Conservation (phyloP, 495 filamentous ascomycete genomes). For the Poronia punctata region DNA sequence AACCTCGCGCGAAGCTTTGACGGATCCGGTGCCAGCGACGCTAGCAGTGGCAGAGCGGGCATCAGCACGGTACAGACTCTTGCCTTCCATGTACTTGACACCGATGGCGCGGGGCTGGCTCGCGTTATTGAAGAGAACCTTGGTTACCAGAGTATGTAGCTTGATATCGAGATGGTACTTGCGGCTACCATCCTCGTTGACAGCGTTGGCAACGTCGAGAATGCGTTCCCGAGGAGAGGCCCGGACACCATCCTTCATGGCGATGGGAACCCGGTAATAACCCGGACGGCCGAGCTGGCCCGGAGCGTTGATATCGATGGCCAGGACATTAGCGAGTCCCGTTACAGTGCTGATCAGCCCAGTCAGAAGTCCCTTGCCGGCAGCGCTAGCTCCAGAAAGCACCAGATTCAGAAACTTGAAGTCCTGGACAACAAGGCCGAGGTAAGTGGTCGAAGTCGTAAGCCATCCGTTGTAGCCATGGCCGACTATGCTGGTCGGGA, state of each 20-base stretch:
- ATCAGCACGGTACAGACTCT: conserved; percentile 53
- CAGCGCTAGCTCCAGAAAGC: conserved; percentile 31
- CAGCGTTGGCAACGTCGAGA: conserved; percentile 42
- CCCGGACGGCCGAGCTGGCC: conserved; percentile 33
- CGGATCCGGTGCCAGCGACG: conserved; percentile 36
- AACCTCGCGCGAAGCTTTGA: conserved; percentile 50
- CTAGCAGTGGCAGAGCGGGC: conserved; percentile 24
- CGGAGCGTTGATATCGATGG: conserved; percentile 34
- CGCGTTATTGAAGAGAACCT: conserved; percentile 45
- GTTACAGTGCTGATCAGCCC: conserved; percentile 24
- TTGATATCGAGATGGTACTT: conserved; percentile 53
- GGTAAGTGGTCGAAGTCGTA: conserved; percentile 32
- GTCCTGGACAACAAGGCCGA: conserved; percentile 37
- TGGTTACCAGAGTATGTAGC: conserved; percentile 54
- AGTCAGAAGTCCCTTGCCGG: conserved; percentile 24
- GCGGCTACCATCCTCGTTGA: conserved; percentile 42
- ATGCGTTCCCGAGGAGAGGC: conserved; percentile 49
- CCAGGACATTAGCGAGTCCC: conserved; percentile 31
- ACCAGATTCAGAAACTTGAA: conserved; percentile 37
- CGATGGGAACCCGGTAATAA: conserved; percentile 38
- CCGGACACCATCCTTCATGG: conserved; percentile 36
- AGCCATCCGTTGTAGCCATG: conserved; percentile 51
- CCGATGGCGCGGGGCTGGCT: conserved; percentile 47
- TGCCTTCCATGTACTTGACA: conserved; percentile 55
- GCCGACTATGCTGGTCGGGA: conserved; percentile 37